Conservation (phyloP, 2,329 filamentous ascomycete species). For the Ceratocystis cubensis region DNA sequence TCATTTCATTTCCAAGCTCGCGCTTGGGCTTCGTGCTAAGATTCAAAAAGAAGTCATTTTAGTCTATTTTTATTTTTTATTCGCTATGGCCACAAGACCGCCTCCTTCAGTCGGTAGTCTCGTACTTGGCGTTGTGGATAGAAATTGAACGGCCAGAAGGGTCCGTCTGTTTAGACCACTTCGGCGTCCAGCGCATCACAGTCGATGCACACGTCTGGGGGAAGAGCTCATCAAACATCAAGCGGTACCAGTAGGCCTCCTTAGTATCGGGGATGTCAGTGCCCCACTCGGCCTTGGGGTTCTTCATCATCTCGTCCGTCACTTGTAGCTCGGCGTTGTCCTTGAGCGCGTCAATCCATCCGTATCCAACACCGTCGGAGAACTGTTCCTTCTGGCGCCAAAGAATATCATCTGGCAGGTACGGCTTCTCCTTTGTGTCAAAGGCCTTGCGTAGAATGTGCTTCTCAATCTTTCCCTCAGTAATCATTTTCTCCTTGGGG, state of each 20-base stretch:
- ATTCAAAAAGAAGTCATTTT: no score
- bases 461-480: constrained; percentile 79
- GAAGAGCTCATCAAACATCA: constrained; percentile 99
- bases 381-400: constrained; percentile 99
- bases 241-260: constrained; percentile 97
- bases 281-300: constrained; percentile 95
- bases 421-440: constrained; percentile 83
- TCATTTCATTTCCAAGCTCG: no score
- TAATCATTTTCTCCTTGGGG: constrained; percentile 91
- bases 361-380: constrained; percentile 94
- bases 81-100: no score
- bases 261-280: constrained; percentile 86
- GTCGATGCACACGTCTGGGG: constrained; percentile 81
- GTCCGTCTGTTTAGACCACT: constrained; percentile 92
- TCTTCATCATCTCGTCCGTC: constrained; percentile 96
- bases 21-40: no score
- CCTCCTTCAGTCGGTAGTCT: constrained; percentile 28
- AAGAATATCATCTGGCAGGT: constrained; percentile 90
- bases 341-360: constrained; percentile 96
- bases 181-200: constrained; percentile 93
- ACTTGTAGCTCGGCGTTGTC: constrained; percentile 82
- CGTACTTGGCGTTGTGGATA: constrained; percentile 64
- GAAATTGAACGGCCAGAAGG: constrained; percentile 79
- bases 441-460: constrained; percentile 97
- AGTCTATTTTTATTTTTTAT: neutral